Base-by-base conservation (phyloP, 2,329 filamentous ascomycete genomes). In the Lizonia empirigonia region DNA sequence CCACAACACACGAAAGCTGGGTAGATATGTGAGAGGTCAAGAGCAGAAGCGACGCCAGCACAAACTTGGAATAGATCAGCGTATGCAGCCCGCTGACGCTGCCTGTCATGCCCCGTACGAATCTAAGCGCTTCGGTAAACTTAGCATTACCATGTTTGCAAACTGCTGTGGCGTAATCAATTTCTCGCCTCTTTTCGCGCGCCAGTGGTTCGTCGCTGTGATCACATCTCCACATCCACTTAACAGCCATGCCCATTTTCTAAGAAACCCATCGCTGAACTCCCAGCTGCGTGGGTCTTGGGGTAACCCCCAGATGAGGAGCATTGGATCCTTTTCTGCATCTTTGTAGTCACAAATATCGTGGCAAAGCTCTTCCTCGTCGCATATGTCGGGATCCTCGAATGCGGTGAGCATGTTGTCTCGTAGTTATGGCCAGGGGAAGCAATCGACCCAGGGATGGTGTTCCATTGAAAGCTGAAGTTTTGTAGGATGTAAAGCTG, bases 301-400 rank as follows among this genome's bases (percentile, higher is more conserved):
- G 0, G 79, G 69, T 5, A 79, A 75, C 0, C 78, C 77, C 80
- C 80, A 82, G 1, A 81, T 76, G 10, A 82, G 67, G 1, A 82
- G 33, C 22, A 44, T 48, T 4, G 56, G 40, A 8, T 50, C 37
- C 1, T 45, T 40, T 9, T 48, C 40, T 13, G 30, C 13, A 18
- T 55, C 48, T 7, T 19, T 30, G 8, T 49, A 54, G 12, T 60
- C 50, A 16, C 49, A 58, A 5, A 60, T 24, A 18, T 64, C 61
- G 45, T 49, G 46, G 19, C 57, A 63, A 7, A 62, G 37, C 18
- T 60, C 56, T 15, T 63, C 58, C 42, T 64, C 63, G 26, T 64
- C 63, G 22, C 59, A 60, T 4, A 59, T n/a, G 7, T 52, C 57
- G 3, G 58, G 71, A 48, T 73, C 65, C 19, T 50, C 44, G 7